Percentiles rank a stretch among this genome's conserved stretches.
Evolutionary conservation across 306 rosid species (phyloP).

Genomic region (Macrotyloma uniflorum): DNA sequence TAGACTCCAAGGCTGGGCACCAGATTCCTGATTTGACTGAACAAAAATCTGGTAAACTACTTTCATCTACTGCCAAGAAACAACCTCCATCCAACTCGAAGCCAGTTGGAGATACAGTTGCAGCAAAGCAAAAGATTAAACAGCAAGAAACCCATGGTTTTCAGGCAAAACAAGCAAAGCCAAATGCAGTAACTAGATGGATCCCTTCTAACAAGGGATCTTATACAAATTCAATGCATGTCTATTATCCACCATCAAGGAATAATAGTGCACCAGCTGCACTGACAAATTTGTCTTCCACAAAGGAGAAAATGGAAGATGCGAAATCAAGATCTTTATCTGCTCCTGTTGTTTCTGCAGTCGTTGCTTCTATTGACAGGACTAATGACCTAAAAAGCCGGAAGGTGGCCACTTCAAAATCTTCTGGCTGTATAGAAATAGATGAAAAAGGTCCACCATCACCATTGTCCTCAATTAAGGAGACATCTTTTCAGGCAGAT

Average conservation of each 20-base stretch:
- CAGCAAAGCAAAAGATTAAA: conserved; percentile 64
- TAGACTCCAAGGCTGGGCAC: conserved; percentile 54
- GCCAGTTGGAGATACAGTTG: conserved; percentile 48
- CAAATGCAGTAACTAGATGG: conserved; percentile 79
- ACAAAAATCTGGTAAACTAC: conserved; percentile 64
- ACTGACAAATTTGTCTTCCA: conserved; percentile 43
- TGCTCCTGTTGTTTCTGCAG: conserved; percentile 44
- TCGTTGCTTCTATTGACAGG: conserved; percentile 45
- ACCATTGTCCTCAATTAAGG: conserved; percentile 44
- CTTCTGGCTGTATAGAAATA: conserved; percentile 52
- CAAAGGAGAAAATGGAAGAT: conserved; percentile 62
- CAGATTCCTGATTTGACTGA: conserved; percentile 56
- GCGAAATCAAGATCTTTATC: conserved; percentile 53
- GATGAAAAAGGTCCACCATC: conserved; percentile 48
- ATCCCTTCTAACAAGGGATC: conserved; percentile 84
- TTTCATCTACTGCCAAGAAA: conserved; percentile 55
- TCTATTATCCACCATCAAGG: conserved; percentile 80
- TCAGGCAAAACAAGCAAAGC: conserved; percentile 70
- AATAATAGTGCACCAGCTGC: conserved; percentile 72
- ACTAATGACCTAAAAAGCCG: conserved; percentile 53
- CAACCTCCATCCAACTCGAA: conserved; percentile 57
- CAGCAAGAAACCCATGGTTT: conserved; percentile 66
- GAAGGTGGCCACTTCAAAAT: conserved; percentile 51
- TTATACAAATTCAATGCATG: conserved; percentile 75
- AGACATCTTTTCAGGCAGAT: conserved; percentile 39